These are phyloP conservation scores for Podila minutissima DNA, from an alignment of 192 early-diverging fungal genomes.

Conservation along the genomic window DNA sequence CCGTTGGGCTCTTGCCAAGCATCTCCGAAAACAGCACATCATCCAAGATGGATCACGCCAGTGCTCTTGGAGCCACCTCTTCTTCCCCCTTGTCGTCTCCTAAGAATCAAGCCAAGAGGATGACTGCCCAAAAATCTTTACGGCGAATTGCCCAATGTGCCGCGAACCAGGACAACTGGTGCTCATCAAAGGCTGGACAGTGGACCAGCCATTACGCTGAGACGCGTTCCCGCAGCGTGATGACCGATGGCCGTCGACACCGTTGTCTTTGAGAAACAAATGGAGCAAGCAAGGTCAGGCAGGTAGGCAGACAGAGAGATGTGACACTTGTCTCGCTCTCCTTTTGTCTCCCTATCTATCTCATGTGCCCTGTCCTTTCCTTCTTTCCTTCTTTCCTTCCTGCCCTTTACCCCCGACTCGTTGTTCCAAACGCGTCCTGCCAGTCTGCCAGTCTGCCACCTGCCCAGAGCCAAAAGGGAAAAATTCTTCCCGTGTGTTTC, in stretches of 20 bases:
- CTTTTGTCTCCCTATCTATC: background rate
- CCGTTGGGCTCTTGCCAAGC: constrained; percentile 11
- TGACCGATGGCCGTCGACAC: constrained; percentile 28
- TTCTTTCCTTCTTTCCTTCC: too few relatives aligned
- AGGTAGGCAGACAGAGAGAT: background rate
- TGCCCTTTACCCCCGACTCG: too few relatives aligned
- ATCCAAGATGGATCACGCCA: too few relatives aligned
- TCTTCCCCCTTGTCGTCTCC: background rate
- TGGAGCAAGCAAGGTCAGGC: too few relatives aligned
- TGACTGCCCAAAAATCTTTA: constrained; percentile 39
- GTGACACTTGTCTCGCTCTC: background rate
- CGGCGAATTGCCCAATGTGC: constrained; percentile 36
- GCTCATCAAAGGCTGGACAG: constrained; percentile 37
- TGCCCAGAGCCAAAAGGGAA: too few relatives aligned
- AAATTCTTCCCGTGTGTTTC: too few relatives aligned
- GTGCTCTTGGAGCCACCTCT: background rate
- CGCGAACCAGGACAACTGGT: constrained; percentile 31
- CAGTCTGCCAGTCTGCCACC: too few relatives aligned
- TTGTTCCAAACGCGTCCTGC: too few relatives aligned
- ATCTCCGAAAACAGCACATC: constrained; percentile 21
- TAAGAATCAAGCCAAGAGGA: background rate
- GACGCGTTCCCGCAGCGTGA: constrained; percentile 9
- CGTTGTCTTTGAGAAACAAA: constrained; percentile 21
- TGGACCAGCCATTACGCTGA: constrained; percentile 28
- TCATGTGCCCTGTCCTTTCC: background rate